phyloP scores from a whole-genome alignment of 768 basidiomycete species.

The Cubamyces lactineus region DNA sequence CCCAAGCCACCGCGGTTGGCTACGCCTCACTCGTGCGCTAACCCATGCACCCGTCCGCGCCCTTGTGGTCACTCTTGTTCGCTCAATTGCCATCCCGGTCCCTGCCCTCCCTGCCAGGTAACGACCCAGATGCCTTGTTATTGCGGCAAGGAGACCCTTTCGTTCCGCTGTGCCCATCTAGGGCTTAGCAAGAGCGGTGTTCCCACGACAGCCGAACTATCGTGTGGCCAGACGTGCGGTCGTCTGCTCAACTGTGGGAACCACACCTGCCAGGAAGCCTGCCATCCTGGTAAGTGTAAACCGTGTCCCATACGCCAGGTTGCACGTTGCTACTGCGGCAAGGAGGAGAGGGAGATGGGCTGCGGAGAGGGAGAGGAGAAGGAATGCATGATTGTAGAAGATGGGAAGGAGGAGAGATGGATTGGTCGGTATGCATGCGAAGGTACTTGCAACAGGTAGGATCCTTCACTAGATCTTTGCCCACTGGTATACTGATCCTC shows the following conservation, averaged over 20 bases:
- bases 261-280: conserved; percentile 68
- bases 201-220: conserved; percentile 31
- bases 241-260: conserved; percentile 66
- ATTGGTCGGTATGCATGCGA: conserved; percentile 67
- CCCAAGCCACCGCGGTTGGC: conserved; percentile 71
- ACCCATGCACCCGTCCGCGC: conserved; percentile 64
- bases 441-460: conserved; percentile 59
- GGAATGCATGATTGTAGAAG: conserved; percentile 41
- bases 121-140: conserved; percentile 79
- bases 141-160: conserved; percentile 64
- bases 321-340: conserved; percentile 82
- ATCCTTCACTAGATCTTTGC: background rate
- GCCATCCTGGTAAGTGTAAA: conserved; percentile 79
- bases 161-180: conserved; percentile 59
- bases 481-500: background rate
- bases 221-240: conserved; percentile 44
- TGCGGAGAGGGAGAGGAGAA: conserved; percentile 69
- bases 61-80: conserved; percentile 83
- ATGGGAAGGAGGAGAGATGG: conserved; percentile 56
- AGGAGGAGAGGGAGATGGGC: conserved; percentile 52
- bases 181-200: conserved; percentile 28
- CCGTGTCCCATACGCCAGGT: conserved; percentile 59
- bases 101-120: conserved; percentile 91
- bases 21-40: conserved; percentile 78
- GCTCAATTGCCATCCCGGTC: conserved; percentile 89